Conservation (phyloP, 768 basidiomycete species). For the Harrya chromipes region DNA sequence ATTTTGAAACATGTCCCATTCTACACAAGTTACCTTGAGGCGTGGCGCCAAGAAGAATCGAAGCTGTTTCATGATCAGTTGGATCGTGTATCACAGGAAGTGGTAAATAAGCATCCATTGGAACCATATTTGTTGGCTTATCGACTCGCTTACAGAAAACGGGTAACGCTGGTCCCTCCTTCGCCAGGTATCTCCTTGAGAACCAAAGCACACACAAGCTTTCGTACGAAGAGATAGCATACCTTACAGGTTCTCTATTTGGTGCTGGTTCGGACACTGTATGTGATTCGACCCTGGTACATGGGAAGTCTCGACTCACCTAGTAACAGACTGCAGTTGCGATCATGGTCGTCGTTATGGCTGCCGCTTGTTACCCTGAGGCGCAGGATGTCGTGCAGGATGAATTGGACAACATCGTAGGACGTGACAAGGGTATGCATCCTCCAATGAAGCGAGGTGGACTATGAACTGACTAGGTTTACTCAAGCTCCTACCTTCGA, state of each 20-base stretch:
- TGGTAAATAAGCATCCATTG: conserved; percentile 31
- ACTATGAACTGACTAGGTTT: not conserved
- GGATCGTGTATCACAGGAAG: conserved; percentile 41
- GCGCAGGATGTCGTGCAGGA: conserved; percentile 50
- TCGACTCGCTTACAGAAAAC: conserved; percentile 10
- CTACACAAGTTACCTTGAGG: conserved; percentile 52
- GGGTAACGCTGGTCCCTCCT: conserved; percentile 37
- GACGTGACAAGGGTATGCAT: conserved; percentile 35
- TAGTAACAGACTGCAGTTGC: conserved; percentile 47
- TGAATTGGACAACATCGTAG: conserved; percentile 53
- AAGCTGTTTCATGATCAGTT: conserved; percentile 54
- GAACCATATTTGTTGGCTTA: not conserved
- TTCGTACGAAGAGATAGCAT: conserved; percentile 55
- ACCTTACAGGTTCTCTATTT: conserved; percentile 62
- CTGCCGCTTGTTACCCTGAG: conserved; percentile 54
- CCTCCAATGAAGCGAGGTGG: not conserved
- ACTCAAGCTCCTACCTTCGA: conserved; percentile 39
- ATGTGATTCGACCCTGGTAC: conserved; percentile 5
- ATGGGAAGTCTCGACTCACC: too few relatives aligned
- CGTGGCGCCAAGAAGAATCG: conserved; percentile 56
- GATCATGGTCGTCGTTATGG: conserved; percentile 53
- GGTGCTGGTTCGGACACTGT: conserved; percentile 65
- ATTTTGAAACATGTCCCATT: conserved; percentile 52
- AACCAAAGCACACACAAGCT: conserved; percentile 52
- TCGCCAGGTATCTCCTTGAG: conserved; percentile 57